phyloP scores from a whole-genome alignment of 768 basidiomycete genomes.

The Pisolithus microcarpus region DNA sequence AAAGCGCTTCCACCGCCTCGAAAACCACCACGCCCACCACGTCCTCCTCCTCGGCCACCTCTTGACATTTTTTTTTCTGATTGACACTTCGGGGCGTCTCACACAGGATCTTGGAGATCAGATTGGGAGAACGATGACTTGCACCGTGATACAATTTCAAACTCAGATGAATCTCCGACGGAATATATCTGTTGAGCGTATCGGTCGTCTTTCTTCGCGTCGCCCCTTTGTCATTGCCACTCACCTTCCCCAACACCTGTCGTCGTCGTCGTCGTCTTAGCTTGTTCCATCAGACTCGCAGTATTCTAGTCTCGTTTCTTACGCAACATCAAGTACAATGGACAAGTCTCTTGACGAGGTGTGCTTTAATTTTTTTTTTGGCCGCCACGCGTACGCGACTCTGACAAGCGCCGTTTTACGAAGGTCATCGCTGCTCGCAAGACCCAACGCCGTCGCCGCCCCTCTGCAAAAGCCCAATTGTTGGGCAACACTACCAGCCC shows the following conservation, averaged over 20 bases:
- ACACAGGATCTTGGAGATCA: too few relatives aligned
- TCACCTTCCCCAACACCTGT: conserved; percentile 3
- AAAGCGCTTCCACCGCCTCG: conserved; percentile 37
- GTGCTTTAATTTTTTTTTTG: conserved; percentile 18
- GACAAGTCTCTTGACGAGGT: conserved; percentile 85
- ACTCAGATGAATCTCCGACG: conserved; percentile 21
- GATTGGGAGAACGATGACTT: too few relatives aligned
- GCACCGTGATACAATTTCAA: not conserved
- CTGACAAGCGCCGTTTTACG: conserved; percentile 11
- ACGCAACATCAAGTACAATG: conserved; percentile 35
- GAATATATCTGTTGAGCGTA: conserved; percentile 13
- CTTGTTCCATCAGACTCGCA: not conserved
- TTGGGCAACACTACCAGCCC: conserved; percentile 52
- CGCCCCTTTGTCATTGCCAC: conserved; percentile 24
- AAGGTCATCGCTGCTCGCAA: conserved; percentile 66
- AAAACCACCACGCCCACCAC: conserved; percentile 56
- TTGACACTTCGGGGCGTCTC: not conserved
- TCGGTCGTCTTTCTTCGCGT: conserved; percentile 10
- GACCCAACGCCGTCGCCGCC: conserved; percentile 36
- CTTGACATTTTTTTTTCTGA: conserved; percentile 36
- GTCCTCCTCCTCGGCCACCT: conserved; percentile 39
- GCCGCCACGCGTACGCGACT: conserved; percentile 12
- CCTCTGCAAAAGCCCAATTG: conserved; percentile 48
- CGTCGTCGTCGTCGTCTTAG: not conserved
- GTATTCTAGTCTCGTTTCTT: not conserved